Evolutionary conservation across 495 filamentous ascomycete species (phyloP).

Genomic region (Penicillium salamii): DNA sequence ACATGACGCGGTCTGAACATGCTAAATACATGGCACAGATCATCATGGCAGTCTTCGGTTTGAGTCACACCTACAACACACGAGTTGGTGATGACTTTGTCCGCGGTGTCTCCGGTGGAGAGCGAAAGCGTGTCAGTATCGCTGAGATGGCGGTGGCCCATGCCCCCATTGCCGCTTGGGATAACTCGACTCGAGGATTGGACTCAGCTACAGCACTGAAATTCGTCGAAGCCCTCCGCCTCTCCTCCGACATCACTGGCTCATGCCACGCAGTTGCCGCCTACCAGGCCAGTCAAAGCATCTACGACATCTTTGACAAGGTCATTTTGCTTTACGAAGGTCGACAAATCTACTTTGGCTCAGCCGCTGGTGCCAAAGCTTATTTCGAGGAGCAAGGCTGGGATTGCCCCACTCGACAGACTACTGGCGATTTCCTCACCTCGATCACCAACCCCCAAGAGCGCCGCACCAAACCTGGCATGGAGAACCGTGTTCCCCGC

Average conservation of each 20-base stretch:
- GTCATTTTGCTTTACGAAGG: slow-evolving; percentile 59
- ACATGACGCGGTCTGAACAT: slow-evolving; percentile 40
- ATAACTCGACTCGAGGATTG: slow-evolving; percentile 80
- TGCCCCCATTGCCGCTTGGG: slow-evolving; percentile 71
- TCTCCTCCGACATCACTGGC: slow-evolving; percentile 68
- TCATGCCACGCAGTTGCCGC: slow-evolving; percentile 72
- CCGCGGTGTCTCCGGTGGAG: slow-evolving; percentile 79
- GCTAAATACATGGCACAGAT: slow-evolving; percentile 47
- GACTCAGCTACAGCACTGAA: slow-evolving; percentile 80
- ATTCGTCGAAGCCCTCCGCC: slow-evolving; percentile 60
- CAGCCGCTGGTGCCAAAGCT: slow-evolving; percentile 47
- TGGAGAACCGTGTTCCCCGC: slow-evolving; percentile 60
- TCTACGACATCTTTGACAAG: slow-evolving; percentile 65
- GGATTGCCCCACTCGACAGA: slow-evolving; percentile 54
- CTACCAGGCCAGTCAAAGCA: slow-evolving; percentile 79
- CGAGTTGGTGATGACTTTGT: slow-evolving; percentile 42
- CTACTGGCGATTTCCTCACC: slow-evolving; percentile 67
- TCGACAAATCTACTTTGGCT: slow-evolving; percentile 60
- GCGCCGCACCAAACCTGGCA: slow-evolving; percentile 54
- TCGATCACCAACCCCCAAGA: slow-evolving; percentile 64
- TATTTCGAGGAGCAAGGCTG: slow-evolving; percentile 60
- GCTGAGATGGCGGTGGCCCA: slow-evolving; percentile 62
- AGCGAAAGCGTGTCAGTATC: slow-evolving; percentile 64
- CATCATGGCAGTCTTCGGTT: slow-evolving; percentile 58
- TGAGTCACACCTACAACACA: slow-evolving; percentile 52